Percentiles rank a stretch among this genome's conserved stretches.
These are phyloP conservation scores for Acacia melanoxylon DNA, from an alignment of 306 rosid species.

Conservation along the genomic window DNA sequence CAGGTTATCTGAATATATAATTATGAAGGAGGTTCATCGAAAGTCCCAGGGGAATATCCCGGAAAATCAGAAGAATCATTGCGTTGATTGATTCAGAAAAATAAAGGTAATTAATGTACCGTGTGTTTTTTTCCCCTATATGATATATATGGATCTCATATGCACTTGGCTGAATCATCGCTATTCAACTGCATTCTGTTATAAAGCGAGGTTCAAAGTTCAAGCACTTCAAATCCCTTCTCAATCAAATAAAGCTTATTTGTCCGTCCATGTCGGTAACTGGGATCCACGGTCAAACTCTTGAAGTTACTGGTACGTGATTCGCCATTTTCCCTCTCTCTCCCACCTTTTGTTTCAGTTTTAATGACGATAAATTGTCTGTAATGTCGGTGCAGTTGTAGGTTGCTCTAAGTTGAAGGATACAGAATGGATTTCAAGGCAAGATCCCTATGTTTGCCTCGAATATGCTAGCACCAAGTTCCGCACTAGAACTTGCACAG, in stretches of 20 bases:
- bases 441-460: conserved; percentile 81
- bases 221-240: not conserved
- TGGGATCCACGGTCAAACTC: conserved; percentile 69
- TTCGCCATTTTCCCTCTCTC: not conserved
- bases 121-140: not conserved
- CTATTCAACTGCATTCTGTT: not conserved
- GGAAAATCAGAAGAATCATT: not conserved
- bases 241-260: not conserved
- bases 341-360: not conserved
- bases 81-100: not conserved
- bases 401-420: conserved; percentile 80
- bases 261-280: conserved; percentile 50
- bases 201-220: not conserved
- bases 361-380: not conserved
- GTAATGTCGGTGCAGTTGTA: conserved; percentile 46
- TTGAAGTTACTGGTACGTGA: conserved; percentile 70
- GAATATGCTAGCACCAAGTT: conserved; percentile 68
- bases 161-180: not conserved
- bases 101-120: not conserved
- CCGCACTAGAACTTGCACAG: conserved; percentile 82
- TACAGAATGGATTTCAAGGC: conserved; percentile 87
- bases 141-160: not conserved
- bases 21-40: not conserved
- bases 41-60: not conserved
- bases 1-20: not conserved